Evolutionary conservation across 192 early-diverging fungal genomes (phyloP).

Genomic region (Spizellomyces punctatus): DNA sequence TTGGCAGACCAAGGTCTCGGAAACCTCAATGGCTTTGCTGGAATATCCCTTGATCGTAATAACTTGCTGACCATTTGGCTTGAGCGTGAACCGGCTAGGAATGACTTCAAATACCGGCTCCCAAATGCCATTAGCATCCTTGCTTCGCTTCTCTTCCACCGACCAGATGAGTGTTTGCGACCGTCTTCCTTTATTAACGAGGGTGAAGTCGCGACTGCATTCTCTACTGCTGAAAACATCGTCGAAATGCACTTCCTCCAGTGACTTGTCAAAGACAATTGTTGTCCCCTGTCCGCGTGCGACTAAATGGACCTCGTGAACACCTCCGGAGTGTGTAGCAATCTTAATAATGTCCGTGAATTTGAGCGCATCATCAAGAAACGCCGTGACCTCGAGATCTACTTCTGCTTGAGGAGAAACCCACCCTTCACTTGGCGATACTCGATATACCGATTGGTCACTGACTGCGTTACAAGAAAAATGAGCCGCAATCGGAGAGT

Average conservation of each 20-base stretch:
- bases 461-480: slow-evolving; percentile 49
- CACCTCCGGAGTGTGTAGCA: slow-evolving; percentile 34
- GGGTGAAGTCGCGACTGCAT: slow-evolving; percentile 47
- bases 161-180: slow-evolving; percentile 56
- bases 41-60: slow-evolving; percentile 53
- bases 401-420: slow-evolving; percentile 39
- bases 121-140: slow-evolving; percentile 5
- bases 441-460: slow-evolving; percentile 48
- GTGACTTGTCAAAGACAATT: slow-evolving; percentile 51
- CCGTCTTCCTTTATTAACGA: slow-evolving; percentile 55
- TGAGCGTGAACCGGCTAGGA: slow-evolving; percentile 52
- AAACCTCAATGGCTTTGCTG: slow-evolving; percentile 35
- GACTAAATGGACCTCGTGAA: slow-evolving; percentile 55
- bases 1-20: slow-evolving; percentile 53
- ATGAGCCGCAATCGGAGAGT: slow-evolving; percentile 53
- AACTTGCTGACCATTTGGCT: slow-evolving; percentile 45
- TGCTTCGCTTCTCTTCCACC: slow-evolving; percentile 33
- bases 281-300: slow-evolving; percentile 59
- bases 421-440: slow-evolving; percentile 39
- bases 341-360: slow-evolving; percentile 64
- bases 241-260: slow-evolving; percentile 49
- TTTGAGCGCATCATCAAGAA: slow-evolving; percentile 57
- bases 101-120: slow-evolving; percentile 51
- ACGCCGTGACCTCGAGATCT: slow-evolving; percentile 48
- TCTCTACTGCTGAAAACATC: slow-evolving; percentile 63